These are phyloP conservation scores for Annulohypoxylon bovei DNA, from an alignment of 495 filamentous ascomycete species.

Conservation along the genomic window DNA sequence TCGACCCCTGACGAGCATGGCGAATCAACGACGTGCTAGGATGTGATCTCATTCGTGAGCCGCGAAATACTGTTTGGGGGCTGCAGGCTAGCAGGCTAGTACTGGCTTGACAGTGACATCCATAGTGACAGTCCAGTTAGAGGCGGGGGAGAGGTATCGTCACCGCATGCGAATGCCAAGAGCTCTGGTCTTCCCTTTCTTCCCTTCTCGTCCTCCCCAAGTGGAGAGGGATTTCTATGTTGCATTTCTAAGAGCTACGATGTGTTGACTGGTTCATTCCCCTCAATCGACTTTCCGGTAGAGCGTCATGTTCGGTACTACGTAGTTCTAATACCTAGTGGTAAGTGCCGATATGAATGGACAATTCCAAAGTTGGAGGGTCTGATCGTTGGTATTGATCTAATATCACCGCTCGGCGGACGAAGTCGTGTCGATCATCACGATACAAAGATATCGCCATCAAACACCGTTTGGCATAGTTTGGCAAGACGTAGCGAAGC, in stretches of 20 bases:
- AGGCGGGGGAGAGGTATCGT: conserved; percentile 32
- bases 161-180: conserved; percentile 38
- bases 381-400: conserved; percentile 22
- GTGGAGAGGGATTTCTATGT: conserved; percentile 29
- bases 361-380: conserved; percentile 6
- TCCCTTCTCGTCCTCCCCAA: conserved; percentile 12
- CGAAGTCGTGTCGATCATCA: conserved; percentile 10
- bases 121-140: neutral
- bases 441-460: conserved; percentile 11
- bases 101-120: neutral
- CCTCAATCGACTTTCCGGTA: conserved; percentile 14
- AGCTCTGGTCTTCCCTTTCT: neutral
- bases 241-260: conserved; percentile 13
- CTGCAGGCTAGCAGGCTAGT: conserved; percentile 15
- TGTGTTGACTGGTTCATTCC: neutral
- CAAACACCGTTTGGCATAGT: neutral
- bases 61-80: conserved; percentile 40
- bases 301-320: conserved; percentile 21
- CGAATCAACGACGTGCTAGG: conserved; percentile 37
- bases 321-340: neutral
- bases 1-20: conserved; percentile 19
- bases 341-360: conserved; percentile 28
- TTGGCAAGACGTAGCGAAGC: conserved; percentile 27
- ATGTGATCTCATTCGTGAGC: conserved; percentile 42
- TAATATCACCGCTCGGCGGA: conserved; percentile 17